A percentile compares a stretch with the other conserved stretches of the same genome.
Evolutionary conservation across 805 yeast species (phyloP).

Genomic region (Starmera dryadoides): DNA sequence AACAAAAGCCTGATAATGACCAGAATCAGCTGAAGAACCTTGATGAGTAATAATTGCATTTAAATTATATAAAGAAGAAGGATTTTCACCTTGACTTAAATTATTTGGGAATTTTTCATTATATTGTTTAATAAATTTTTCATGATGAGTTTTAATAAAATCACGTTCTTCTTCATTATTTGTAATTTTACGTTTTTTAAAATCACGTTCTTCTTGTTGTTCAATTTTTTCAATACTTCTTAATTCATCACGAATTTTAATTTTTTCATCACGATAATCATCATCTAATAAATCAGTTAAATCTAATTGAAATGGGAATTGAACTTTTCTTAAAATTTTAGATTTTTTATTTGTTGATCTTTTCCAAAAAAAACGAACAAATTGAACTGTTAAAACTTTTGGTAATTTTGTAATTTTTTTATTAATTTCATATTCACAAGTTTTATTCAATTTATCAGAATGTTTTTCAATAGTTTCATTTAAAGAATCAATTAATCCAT

Average conservation of each 20-base stretch:
- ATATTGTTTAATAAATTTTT: constrained; percentile 43
- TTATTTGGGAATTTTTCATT: constrained; percentile 39
- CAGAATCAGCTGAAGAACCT: constrained; percentile 94
- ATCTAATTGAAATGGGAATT: constrained; percentile 91
- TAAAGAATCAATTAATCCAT: constrained; percentile 71
- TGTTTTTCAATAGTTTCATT: constrained; percentile 73
- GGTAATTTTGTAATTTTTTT: constrained; percentile 71
- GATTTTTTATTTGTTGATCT: constrained; percentile 86
- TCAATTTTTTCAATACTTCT: constrained; percentile 70
- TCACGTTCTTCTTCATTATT: constrained; percentile 50
- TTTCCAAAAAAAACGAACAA: constrained; percentile 94
- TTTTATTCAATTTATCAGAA: constrained; percentile 59
- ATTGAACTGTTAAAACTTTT: constrained; percentile 80
- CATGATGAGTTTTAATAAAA: constrained; percentile 35
- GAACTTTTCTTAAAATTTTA: constrained; percentile 88
- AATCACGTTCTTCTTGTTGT: constrained; percentile 64
- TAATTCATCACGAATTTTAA: constrained; percentile 68
- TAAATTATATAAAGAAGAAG: constrained; percentile 81
- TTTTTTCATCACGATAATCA: constrained; percentile 59
- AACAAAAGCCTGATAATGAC: constrained; percentile 91
- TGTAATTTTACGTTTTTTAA: constrained; percentile 44
- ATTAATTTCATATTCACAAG: constrained; percentile 62
- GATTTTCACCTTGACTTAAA: constrained; percentile 60
- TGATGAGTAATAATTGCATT: constrained; percentile 83
- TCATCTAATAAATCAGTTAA: constrained; percentile 79